Evolutionary conservation across 1,284 basidiomycete genomes (phyloP).

Genomic region (Porogramme epimiltina): DNA sequence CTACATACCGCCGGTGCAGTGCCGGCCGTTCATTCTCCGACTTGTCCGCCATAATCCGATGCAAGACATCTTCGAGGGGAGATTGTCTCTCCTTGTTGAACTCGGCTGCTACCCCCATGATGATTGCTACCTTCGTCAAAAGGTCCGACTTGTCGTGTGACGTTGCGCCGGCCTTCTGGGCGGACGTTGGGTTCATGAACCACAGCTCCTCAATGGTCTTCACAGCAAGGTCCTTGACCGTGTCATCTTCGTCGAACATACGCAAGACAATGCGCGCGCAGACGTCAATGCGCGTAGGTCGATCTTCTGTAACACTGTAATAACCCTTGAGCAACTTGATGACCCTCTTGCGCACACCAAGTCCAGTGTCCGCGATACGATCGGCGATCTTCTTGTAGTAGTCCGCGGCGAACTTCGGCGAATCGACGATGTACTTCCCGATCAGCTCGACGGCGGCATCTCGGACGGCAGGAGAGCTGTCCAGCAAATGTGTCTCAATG

Average conservation of each 20-base stretch:
- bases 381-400: slow-evolving; percentile 88
- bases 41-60: slow-evolving; percentile 74
- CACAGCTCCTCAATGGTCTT: slow-evolving; percentile 90
- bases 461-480: slow-evolving; percentile 90
- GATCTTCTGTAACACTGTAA: slow-evolving; percentile 66
- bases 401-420: slow-evolving; percentile 79
- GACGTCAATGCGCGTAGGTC: slow-evolving; percentile 74
- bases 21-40: slow-evolving; percentile 49
- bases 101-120: slow-evolving; percentile 83
- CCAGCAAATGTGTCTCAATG: slow-evolving; percentile 87
- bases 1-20: slow-evolving; percentile 66
- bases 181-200: slow-evolving; percentile 55
- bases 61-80: slow-evolving; percentile 83
- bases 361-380: slow-evolving; percentile 91
- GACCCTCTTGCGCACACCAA: slow-evolving; percentile 92
- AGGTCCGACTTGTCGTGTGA: slow-evolving; percentile 51
- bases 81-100: slow-evolving; percentile 83
- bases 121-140: slow-evolving; percentile 67
- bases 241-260: slow-evolving; percentile 91
- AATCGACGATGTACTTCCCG: slow-evolving; percentile 91
- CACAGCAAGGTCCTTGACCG: slow-evolving; percentile 88
- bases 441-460: slow-evolving; percentile 96
- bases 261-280: slow-evolving; percentile 82
- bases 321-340: slow-evolving; percentile 90
- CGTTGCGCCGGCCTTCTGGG: slow-evolving; percentile 31